A percentile compares a stretch with the other conserved stretches of the same genome.
These are phyloP conservation scores for Dittrichia graveolens DNA, from an alignment of 129 eudicot genomes.

Conservation along the genomic window DNA sequence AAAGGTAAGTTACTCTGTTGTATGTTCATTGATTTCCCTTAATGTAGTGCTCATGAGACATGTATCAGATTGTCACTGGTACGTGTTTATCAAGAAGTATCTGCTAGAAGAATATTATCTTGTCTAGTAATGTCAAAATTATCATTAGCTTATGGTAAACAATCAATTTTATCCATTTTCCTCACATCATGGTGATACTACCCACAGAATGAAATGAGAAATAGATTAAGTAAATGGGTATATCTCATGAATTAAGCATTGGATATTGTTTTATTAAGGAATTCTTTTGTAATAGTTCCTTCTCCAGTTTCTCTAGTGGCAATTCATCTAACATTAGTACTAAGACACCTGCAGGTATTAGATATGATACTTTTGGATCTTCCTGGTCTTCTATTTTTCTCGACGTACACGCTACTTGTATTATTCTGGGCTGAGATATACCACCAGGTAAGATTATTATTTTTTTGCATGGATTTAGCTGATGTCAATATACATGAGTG, in stretches of 20 bases:
- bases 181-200: neutral
- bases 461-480: neutral
- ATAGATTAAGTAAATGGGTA: neutral
- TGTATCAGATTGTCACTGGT: neutral
- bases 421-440: constrained; percentile 95
- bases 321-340: too few relatives aligned
- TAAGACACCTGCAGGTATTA: constrained; percentile 41
- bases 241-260: too few relatives aligned
- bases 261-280: too few relatives aligned
- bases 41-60: neutral
- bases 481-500: neutral
- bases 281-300: too few relatives aligned
- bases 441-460: constrained; percentile 53
- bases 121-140: neutral
- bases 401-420: constrained; percentile 78
- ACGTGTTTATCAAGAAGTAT: constrained; percentile 2
- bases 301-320: too few relatives aligned
- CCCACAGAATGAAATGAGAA: neutral
- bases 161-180: neutral
- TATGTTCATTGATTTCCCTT: constrained; percentile 11
- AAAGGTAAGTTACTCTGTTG: constrained; percentile 40
- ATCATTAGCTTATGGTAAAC: neutral
- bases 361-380: constrained; percentile 60
- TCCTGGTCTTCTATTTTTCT: constrained; percentile 69
- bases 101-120: constrained; percentile 1